These are phyloP conservation scores for Gelatoporia subvermispora DNA, from an alignment of 768 basidiomycete genomes.

Conservation along the genomic window DNA sequence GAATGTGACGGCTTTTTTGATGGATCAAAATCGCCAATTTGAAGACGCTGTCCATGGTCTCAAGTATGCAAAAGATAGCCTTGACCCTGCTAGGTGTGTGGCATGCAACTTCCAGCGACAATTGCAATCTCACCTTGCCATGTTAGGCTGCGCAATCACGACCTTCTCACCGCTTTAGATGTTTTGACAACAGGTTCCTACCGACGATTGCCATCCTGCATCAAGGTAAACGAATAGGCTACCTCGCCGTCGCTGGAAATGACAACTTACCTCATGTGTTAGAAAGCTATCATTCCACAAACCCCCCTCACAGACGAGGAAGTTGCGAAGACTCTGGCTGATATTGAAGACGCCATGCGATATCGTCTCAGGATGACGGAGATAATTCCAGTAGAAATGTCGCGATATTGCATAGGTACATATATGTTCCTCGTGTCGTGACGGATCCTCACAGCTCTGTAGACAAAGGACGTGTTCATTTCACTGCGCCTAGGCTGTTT, in stretches of 20 bases:
- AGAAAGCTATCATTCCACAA: conserved; percentile 71
- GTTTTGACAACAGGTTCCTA: conserved; percentile 87
- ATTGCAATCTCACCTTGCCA: neutral
- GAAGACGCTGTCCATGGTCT: conserved; percentile 62
- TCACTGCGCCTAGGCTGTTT: conserved; percentile 68
- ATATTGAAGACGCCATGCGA: conserved; percentile 75
- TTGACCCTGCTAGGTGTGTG: conserved; percentile 74
- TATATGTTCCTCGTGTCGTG: conserved; percentile 17
- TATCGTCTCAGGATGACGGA: conserved; percentile 78
- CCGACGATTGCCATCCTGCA: conserved; percentile 69
- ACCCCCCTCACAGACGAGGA: conserved; percentile 62
- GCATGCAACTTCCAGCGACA: no score
- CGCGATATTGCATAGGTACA: conserved; percentile 59
- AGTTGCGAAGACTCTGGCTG: conserved; percentile 57
- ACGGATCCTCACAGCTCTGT: conserved; percentile 7
- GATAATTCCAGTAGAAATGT: conserved; percentile 80
- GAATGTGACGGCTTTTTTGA: conserved; percentile 86
- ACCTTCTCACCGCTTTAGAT: conserved; percentile 86
- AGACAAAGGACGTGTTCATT: conserved; percentile 79
- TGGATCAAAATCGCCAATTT: conserved; percentile 83
- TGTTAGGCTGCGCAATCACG: conserved; percentile 83
- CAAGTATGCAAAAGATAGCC: conserved; percentile 57
- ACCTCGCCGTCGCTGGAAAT: neutral
- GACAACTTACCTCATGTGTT: conserved; percentile 1
- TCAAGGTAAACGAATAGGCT: conserved; percentile 58